Percentiles rank a stretch among this genome's conserved stretches.
Conservation (phyloP, 345 rosid genomes). For the Mercurialis annua region DNA sequence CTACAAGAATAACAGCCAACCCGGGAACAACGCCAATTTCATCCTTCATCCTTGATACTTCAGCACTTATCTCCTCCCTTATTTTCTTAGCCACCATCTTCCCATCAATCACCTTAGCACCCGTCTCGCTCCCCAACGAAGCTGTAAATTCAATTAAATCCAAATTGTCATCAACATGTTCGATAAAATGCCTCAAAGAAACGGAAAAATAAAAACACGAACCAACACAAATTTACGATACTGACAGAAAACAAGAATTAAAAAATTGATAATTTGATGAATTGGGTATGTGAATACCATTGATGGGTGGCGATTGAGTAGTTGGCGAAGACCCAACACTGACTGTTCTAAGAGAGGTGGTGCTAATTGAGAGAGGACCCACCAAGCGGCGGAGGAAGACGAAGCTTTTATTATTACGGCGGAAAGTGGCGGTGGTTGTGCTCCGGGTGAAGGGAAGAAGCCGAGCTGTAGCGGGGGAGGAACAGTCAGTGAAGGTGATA, state of each 20-base stretch:
- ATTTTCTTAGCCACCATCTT: slow-evolving; percentile 64
- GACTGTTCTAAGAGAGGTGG: slow-evolving; percentile 6
- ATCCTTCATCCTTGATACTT: slow-evolving; percentile 75
- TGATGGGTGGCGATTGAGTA: neutral
- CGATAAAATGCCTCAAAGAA: slow-evolving; percentile 11
- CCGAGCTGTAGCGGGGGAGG: slow-evolving; percentile 40
- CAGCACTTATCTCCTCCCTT: slow-evolving; percentile 58
- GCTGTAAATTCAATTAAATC: slow-evolving; percentile 23
- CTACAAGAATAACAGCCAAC: slow-evolving; percentile 77
- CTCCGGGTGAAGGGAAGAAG: slow-evolving; percentile 33
- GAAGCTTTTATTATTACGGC: neutral
- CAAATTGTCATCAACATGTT: neutral
- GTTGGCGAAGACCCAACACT: neutral
- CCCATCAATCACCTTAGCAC: slow-evolving; percentile 72
- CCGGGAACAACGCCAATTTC: slow-evolving; percentile 71
- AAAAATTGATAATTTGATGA: neutral
- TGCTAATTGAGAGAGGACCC: slow-evolving; percentile 22
- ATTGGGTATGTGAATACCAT: neutral
- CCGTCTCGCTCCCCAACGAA: slow-evolving; percentile 30
- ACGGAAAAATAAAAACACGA: neutral
- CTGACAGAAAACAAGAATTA: neutral
- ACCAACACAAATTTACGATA: neutral
- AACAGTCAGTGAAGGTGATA: slow-evolving; percentile 39
- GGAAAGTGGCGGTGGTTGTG: slow-evolving; percentile 8
- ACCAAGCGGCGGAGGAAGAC: slow-evolving; percentile 26